Percentiles rank a stretch among this genome's conserved stretches.
Evolutionary conservation across 208 protist species (phyloP).

Genomic region (Polymyxa betae): DNA sequence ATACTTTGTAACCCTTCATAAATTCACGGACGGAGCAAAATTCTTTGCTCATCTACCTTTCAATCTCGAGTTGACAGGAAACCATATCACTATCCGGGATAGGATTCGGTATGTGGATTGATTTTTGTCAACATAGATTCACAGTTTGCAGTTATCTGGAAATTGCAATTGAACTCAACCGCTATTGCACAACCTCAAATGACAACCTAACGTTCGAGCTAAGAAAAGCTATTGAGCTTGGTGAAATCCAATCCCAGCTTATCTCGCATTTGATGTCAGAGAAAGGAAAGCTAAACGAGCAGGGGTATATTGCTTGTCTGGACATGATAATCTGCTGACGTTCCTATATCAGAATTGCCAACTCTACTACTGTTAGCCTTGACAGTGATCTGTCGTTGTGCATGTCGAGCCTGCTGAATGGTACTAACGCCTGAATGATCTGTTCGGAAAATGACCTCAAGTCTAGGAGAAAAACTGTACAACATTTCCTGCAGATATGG

Average conservation of each 20-base stretch:
- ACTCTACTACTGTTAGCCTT: too few species aligned
- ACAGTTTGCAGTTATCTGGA: not conserved
- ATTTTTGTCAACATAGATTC: not conserved
- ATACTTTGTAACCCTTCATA: not conserved
- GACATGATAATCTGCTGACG: too few species aligned
- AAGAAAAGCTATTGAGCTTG: not conserved
- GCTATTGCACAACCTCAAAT: not conserved
- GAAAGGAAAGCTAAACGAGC: not conserved
- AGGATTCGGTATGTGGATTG: not conserved
- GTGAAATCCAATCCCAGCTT: not conserved
- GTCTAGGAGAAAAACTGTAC: not conserved
- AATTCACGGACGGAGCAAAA: not conserved
- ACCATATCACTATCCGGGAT: not conserved
- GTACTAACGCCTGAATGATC: too few species aligned
- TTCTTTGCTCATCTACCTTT: constrained; percentile 17
- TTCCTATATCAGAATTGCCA: too few species aligned
- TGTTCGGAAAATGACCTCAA: too few species aligned
- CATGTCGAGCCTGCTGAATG: too few species aligned
- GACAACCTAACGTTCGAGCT: not conserved
- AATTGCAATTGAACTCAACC: not conserved
- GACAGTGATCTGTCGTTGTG: too few species aligned
- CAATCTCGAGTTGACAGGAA: not conserved
- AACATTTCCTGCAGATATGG: not conserved
- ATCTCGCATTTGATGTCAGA: not conserved
- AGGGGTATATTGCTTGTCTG: too few species aligned